Evolutionary conservation across 176 grass and related monocot species (phyloP), one percentile per base, ranked within the genome.

Genomic region (Alloteropsis semialata): DNA sequence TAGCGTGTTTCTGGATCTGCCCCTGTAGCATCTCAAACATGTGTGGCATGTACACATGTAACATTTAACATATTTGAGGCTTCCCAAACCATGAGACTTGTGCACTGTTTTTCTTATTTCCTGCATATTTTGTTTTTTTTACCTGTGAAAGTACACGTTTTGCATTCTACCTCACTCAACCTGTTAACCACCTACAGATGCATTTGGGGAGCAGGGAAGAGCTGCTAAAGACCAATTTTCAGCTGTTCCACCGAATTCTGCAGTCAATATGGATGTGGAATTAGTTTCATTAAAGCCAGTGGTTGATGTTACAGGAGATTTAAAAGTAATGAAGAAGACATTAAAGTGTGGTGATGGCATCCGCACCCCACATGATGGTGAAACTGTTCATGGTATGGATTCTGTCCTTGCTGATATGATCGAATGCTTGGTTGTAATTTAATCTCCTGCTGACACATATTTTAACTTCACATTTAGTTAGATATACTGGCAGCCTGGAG

Each of bases 161-260:
- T 9, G 51, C 53, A 24, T 11, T 42, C 58, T 25, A 19, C 15
- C 36, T 76, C 36, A 76, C 32, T 42, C 15, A 59, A 57, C 6
- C 36, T 58, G 19, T 59, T 76, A 76, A 24, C 13, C n/a, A 41
- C 51, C 28, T 88, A 15, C 74, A 83, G 86, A 88, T 83, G 80
- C 86, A 48, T 88, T 88, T 79, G 86, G 74, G 59, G 86, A 84
- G 42, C 73, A 49, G 17, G 80, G 86, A 41, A 84, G 64, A 78
- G 56, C 62, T 65, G 80, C 74, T 84, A 13, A 24, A 37, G 11
- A 72, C 39, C 72, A 55, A 44, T 74, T 65, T 79, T 37, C 45
- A 79, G 32, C 86, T 46, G 69, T 88, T 73, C 86, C 80, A 4
- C 51, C 80, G 65, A 88, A 78, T 65, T 58, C 80, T 37, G 11